A percentile compares a stretch with the other conserved stretches of the same genome.
These are phyloP conservation scores for Mycena rebaudengoi DNA, from an alignment of 768 basidiomycete species.

Conservation along the genomic window DNA sequence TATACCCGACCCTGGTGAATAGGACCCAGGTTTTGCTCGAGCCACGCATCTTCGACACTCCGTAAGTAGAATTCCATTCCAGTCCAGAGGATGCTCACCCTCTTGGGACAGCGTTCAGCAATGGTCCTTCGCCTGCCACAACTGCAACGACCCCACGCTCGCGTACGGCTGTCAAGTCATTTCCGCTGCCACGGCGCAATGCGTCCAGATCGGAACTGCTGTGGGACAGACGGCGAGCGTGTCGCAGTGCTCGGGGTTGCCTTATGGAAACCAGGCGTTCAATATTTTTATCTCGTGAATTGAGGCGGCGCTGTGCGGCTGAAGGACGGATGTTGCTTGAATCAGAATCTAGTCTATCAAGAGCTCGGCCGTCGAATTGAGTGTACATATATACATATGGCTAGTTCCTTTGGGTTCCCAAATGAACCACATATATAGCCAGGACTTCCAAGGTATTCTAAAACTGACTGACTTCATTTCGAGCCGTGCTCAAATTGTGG, in stretches of 20 bases:
- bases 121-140: too few species aligned
- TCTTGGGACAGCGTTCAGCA: not conserved
- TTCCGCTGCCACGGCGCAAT: not conserved
- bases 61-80: not conserved
- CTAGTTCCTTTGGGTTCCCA: too few species aligned
- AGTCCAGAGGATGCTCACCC: not conserved
- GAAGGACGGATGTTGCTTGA: too few species aligned
- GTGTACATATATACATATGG: too few species aligned
- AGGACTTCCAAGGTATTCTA: too few species aligned
- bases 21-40: not conserved
- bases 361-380: too few species aligned
- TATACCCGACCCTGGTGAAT: not conserved
- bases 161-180: not conserved
- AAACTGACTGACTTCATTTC: too few species aligned
- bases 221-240: not conserved
- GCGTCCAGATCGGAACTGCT: constrained; percentile 1
- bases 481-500: too few species aligned
- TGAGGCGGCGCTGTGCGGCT: too few species aligned
- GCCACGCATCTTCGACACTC: not conserved
- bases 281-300: not conserved
- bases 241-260: not conserved
- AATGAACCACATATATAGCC: too few species aligned
- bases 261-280: not conserved
- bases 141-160: not conserved
- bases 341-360: too few species aligned